Percentiles rank a stretch among this genome's conserved stretches.
Evolutionary conservation across 2,329 filamentous ascomycete species (phyloP).

Genomic region (Trichoderma oligosporum): DNA sequence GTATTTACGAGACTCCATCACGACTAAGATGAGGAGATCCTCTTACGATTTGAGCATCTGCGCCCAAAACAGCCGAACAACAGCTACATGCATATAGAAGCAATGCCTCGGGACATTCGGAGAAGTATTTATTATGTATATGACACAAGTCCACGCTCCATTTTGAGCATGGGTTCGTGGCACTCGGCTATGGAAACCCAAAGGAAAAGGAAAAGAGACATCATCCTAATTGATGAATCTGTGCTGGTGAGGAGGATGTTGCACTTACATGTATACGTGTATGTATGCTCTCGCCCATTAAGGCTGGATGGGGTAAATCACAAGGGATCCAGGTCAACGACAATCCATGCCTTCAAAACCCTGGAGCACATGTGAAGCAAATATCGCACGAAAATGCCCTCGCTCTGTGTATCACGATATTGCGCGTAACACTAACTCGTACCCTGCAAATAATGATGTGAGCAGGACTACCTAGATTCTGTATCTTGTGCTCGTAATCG

Average conservation of each 20-base stretch:
- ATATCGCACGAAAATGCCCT: neutral
- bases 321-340: neutral
- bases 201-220: neutral
- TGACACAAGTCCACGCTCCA: neutral
- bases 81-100: neutral
- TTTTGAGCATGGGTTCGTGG: neutral
- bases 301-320: neutral
- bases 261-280: too few species aligned
- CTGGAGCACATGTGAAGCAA: neutral
- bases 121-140: too few species aligned
- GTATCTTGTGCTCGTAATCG: neutral
- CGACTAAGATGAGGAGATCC: conserved; percentile 9
- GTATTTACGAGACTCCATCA: conserved; percentile 12
- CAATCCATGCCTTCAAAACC: neutral
- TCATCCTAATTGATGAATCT: too few species aligned
- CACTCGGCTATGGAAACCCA: neutral
- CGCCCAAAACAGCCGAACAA: conserved; percentile 16
- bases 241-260: too few species aligned
- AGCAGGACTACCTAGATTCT: neutral
- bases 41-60: neutral
- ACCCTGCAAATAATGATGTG: neutral
- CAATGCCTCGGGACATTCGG: conserved; percentile 2
- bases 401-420: neutral
- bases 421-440: neutral
- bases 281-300: neutral